Percentiles rank a stretch among this genome's conserved stretches.
phyloP scores from a whole-genome alignment of 805 yeast genomes.

The Pichia nakasei region DNA sequence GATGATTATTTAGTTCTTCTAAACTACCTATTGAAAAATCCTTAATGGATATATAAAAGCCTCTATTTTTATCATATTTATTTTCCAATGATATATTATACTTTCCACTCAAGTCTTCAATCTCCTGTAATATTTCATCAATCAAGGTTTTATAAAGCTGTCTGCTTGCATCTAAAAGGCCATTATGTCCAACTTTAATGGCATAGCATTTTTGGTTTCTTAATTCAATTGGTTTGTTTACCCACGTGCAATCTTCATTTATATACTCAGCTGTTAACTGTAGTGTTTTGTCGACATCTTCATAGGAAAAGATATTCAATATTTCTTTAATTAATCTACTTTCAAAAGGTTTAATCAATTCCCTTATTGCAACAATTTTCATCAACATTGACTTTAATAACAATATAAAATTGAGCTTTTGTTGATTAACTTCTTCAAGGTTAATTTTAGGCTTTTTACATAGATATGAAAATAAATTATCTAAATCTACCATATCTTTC shows the following conservation, averaged over 20 bases:
- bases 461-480: constrained; percentile 30
- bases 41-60: constrained; percentile 30
- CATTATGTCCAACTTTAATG: constrained; percentile 35
- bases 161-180: constrained; percentile 36
- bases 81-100: constrained; percentile 23
- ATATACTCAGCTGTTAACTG: constrained; percentile 25
- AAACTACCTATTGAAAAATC: not conserved
- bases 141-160: constrained; percentile 30
- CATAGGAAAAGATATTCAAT: constrained; percentile 20
- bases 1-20: not conserved
- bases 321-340: constrained; percentile 19
- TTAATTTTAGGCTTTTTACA: constrained; percentile 12
- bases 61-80: constrained; percentile 29
- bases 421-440: constrained; percentile 18
- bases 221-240: constrained; percentile 29
- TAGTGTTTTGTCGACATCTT: constrained; percentile 17
- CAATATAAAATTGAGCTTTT: constrained; percentile 34
- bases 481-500: constrained; percentile 31
- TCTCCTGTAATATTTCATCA: constrained; percentile 27
- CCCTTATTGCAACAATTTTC: constrained; percentile 14
- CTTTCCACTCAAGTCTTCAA: constrained; percentile 20
- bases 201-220: constrained; percentile 38
- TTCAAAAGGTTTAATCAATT: constrained; percentile 10
- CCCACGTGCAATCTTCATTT: constrained; percentile 38
- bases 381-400: constrained; percentile 30